Conservation (phyloP, 1,284 basidiomycete genomes). For the Farysia itapuensis region DNA sequence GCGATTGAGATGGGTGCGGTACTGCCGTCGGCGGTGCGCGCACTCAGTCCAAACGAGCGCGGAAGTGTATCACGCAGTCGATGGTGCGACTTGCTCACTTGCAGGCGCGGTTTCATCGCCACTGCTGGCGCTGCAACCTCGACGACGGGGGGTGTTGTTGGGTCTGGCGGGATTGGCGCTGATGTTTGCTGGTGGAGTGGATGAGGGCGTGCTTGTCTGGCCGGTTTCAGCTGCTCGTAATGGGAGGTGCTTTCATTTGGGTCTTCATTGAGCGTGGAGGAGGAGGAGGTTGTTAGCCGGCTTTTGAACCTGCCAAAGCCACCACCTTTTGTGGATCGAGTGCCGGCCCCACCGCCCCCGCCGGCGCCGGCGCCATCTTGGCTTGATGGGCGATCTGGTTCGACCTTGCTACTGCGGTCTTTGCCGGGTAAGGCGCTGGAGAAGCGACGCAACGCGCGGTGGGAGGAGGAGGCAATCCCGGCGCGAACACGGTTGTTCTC, state of each 20-base stretch:
- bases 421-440: conserved; percentile 28
- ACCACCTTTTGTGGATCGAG: conserved; percentile 5
- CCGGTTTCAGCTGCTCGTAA: neutral
- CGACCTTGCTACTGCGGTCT: conserved; percentile 10
- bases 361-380: no score
- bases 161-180: neutral
- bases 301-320: conserved; percentile 22
- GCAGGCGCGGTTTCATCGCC: no score
- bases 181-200: neutral
- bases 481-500: conserved; percentile 2
- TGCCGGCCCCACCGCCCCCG: neutral
- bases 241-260: conserved; percentile 5
- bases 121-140: neutral
- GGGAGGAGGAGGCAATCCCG: neutral
- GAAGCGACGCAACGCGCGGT: conserved; percentile 16
- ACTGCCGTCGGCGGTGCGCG: neutral
- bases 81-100: no score
- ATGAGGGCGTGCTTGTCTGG: conserved; percentile 3
- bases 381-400: conserved; percentile 12
- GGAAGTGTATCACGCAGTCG: no score
- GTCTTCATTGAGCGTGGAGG: conserved; percentile 17
- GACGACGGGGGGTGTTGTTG: neutral
- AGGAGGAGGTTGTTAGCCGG: conserved; percentile 15
- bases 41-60: neutral
- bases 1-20: neutral